phyloP scores from a whole-genome alignment of 176 grass and related monocot genomes.

The Aechmea fasciata region DNA sequence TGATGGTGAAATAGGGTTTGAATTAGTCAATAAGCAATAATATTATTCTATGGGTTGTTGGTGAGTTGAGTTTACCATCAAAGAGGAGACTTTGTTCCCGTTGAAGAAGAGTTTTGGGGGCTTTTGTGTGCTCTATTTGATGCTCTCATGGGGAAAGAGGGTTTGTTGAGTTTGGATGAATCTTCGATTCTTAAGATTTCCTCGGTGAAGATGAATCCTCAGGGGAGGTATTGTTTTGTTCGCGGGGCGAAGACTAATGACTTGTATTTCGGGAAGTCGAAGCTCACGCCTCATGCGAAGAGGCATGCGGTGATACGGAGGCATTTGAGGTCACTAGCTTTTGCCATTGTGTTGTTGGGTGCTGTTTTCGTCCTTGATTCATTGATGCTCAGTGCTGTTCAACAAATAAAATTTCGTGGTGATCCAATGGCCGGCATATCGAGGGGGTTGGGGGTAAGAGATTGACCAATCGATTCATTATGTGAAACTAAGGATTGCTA shows the following conservation, averaged over 20 bases:
- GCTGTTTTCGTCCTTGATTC: slow-evolving; percentile 64
- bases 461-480: slow-evolving; percentile 1
- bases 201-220: slow-evolving; percentile 17
- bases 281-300: slow-evolving; percentile 25
- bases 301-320: slow-evolving; percentile 34
- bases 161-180: neutral
- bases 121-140: neutral
- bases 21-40: slow-evolving; percentile 1
- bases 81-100: neutral
- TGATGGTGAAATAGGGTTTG: slow-evolving; percentile 15
- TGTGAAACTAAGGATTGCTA: neutral
- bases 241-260: slow-evolving; percentile 22
- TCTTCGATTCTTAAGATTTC: slow-evolving; percentile 8
- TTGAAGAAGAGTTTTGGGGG: neutral
- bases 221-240: slow-evolving; percentile 13
- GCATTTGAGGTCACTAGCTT: slow-evolving; percentile 48
- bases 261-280: slow-evolving; percentile 38
- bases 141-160: slow-evolving; percentile 5
- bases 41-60: slow-evolving; percentile 24
- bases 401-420: slow-evolving; percentile 47
- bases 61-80: slow-evolving; percentile 2
- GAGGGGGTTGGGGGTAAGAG: slow-evolving; percentile 41
- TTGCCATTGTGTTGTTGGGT: slow-evolving; percentile 46
- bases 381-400: slow-evolving; percentile 61
- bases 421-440: slow-evolving; percentile 26